A percentile compares a stretch with the other conserved stretches of the same genome.
Conservation (phyloP, 345 rosid species). For the Microthlaspi erraticum region DNA sequence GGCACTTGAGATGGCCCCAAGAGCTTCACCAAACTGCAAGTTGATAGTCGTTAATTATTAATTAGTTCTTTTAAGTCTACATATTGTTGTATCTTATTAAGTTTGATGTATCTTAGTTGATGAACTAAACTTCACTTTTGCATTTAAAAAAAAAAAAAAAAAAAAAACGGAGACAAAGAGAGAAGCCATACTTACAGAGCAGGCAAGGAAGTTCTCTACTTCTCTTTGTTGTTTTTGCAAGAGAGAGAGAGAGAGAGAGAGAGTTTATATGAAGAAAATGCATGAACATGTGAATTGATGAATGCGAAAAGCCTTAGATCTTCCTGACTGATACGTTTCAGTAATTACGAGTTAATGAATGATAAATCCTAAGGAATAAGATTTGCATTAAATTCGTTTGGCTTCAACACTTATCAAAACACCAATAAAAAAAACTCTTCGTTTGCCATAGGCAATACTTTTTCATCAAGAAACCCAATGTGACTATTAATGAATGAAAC, state of each 20-base stretch:
- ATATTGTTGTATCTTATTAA: no score
- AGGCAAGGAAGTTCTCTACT: not conserved
- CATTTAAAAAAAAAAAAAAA: no score
- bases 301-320: not conserved
- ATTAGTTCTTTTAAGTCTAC: no score
- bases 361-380: not conserved
- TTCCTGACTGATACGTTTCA: not conserved
- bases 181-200: not conserved
- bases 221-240: not conserved
- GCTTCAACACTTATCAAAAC: no score
- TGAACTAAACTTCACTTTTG: not conserved
- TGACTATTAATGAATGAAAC: no score
- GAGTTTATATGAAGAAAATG: constrained; percentile 1
- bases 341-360: not conserved
- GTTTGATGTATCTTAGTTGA: not conserved
- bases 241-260: no score
- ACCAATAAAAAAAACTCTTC: no score
- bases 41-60: no score
- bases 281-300: not conserved
- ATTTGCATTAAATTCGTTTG: not conserved
- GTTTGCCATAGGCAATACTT: no score
- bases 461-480: no score
- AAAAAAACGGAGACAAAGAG: not conserved
- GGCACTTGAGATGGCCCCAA: not conserved
- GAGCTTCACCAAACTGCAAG: no score